Conservation (phyloP, 371 early-diverging fungal genomes). For the Apophysomyces sp. region DNA sequence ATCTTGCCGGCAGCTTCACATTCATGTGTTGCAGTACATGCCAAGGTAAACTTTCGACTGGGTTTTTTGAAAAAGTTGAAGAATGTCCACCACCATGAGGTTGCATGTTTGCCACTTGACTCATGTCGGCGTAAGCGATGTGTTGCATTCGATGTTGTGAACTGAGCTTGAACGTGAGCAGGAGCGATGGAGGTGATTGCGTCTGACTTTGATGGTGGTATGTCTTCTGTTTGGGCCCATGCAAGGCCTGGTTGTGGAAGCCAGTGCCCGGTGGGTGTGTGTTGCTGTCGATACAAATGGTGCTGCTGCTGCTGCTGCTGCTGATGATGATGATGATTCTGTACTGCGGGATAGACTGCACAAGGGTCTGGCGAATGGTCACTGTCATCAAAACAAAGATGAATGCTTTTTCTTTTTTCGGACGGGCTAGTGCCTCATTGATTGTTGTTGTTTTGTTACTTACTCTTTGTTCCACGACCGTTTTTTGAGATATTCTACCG, state of each 20-base stretch:
- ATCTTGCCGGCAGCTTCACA: constrained; percentile 25
- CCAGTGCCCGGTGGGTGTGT: neutral
- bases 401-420: neutral
- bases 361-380: neutral
- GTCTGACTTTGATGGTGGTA: neutral
- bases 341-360: neutral
- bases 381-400: neutral
- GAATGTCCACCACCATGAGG: neutral
- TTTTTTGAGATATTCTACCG: no score
- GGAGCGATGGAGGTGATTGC: neutral
- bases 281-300: neutral
- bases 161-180: neutral
- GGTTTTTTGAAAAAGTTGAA: neutral
- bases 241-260: neutral
- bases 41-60: constrained; percentile 6
- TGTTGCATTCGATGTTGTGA: neutral
- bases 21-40: constrained; percentile 17
- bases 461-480: constrained; percentile 1
- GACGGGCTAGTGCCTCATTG: no score
- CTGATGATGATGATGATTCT: neutral
- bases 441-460: neutral
- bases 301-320: constrained; percentile 1
- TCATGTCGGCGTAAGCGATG: neutral
- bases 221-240: neutral
- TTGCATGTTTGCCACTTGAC: neutral